Conservation (phyloP, 2,329 filamentous ascomycete genomes). For the Colletotrichum acutatum region DNA sequence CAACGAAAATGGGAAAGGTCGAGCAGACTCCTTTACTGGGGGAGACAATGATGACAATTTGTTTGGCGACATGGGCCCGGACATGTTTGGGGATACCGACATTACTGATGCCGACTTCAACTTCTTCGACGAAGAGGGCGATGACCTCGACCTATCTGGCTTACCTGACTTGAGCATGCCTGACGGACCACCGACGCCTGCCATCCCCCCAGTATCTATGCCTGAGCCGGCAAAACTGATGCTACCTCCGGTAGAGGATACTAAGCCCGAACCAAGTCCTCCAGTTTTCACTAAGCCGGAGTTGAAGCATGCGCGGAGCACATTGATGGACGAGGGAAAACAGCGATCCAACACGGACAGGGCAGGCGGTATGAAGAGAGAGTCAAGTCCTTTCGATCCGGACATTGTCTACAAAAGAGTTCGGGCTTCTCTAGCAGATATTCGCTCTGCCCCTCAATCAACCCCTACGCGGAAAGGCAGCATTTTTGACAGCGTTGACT, state of each 20-base stretch:
- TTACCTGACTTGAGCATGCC: conserved; percentile 42
- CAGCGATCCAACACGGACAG: conserved; percentile 39
- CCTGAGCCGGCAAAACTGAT: conserved; percentile 37
- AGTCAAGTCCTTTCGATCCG: conserved; percentile 67
- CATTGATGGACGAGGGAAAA: conserved; percentile 55
- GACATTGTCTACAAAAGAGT: conserved; percentile 70
- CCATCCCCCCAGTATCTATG: neutral
- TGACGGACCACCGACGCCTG: conserved; percentile 11
- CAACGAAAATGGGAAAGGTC: conserved; percentile 49
- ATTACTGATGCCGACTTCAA: conserved; percentile 87
- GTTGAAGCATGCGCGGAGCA: conserved; percentile 67
- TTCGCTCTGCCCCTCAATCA: conserved; percentile 36
- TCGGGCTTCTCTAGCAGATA: conserved; percentile 55
- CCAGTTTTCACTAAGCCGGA: conserved; percentile 68
- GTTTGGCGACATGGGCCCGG: conserved; percentile 75
- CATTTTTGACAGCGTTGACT: conserved; percentile 65
- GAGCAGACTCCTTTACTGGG: conserved; percentile 53
- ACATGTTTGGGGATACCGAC: conserved; percentile 77
- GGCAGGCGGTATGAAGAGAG: conserved; percentile 54
- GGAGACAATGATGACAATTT: conserved; percentile 68
- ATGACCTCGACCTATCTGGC: conserved; percentile 49
- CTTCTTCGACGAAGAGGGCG: conserved; percentile 78
- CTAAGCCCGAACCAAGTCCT: conserved; percentile 31
- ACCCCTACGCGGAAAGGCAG: conserved; percentile 51
- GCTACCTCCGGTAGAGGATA: conserved; percentile 25